These are phyloP conservation scores for Mycena filopes DNA, from an alignment of 768 basidiomycete species.

Conservation along the genomic window DNA sequence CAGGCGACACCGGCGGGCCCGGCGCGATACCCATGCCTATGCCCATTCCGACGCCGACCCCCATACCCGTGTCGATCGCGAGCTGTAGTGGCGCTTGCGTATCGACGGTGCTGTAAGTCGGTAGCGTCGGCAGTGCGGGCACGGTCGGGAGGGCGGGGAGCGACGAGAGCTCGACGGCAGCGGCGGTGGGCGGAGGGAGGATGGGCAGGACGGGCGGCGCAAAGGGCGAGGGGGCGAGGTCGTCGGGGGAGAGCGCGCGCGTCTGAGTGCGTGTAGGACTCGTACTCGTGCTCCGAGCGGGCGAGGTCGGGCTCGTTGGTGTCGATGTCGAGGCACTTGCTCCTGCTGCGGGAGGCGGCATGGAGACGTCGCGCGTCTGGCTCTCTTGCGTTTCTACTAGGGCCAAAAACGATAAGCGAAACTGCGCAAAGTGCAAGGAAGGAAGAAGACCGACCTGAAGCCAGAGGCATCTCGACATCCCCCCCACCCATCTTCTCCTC, in stretches of 20 bases:
- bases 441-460: neutral
- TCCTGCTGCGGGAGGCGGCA: neutral
- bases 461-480: conserved; percentile 11
- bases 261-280: neutral
- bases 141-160: neutral
- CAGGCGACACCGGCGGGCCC: conserved; percentile 27
- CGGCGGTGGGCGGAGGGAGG: neutral
- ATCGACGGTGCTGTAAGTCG: too few relatives aligned
- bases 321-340: neutral
- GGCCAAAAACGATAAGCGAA: too few relatives aligned
- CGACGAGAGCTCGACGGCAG: neutral
- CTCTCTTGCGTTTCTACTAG: neutral
- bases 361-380: neutral
- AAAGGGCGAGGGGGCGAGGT: conserved; percentile 32
- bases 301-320: neutral
- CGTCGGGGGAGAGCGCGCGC: conserved; percentile 29
- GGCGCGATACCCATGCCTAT: conserved; percentile 5
- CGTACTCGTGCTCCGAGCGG: neutral
- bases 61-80: neutral
- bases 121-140: too few relatives aligned
- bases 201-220: conserved; percentile 13
- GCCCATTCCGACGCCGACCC: neutral
- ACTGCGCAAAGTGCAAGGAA: neutral
- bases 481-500: neutral
- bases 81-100: neutral